Evolutionary conservation across 768 basidiomycete genomes (phyloP).

Genomic region (Russula virescens): DNA sequence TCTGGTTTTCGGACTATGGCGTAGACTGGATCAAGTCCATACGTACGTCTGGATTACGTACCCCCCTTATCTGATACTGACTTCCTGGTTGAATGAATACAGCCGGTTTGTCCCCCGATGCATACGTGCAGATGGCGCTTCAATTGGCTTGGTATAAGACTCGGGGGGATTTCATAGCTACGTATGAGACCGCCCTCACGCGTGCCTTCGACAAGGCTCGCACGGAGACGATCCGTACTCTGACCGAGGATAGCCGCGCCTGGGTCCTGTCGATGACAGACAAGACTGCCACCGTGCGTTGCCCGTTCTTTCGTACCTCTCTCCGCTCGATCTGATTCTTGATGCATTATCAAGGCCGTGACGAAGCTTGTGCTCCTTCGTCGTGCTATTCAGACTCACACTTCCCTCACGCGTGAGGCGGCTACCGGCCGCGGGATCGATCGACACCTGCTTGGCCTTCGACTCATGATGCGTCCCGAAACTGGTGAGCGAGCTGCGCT

Average conservation of each 20-base stretch:
- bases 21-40: constrained; percentile 77
- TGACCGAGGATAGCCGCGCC: constrained; percentile 63
- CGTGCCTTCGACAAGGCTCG: constrained; percentile 81
- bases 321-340: neutral
- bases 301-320: neutral
- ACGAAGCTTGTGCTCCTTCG: constrained; percentile 49
- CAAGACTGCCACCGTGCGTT: constrained; percentile 42
- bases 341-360: constrained; percentile 3
- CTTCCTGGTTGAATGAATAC: neutral
- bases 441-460: constrained; percentile 84
- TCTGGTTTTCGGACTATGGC: constrained; percentile 81
- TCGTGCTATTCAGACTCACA: constrained; percentile 67
- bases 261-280: constrained; percentile 77
- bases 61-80: neutral
- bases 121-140: constrained; percentile 85
- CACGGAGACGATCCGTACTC: constrained; percentile 82
- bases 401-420: constrained; percentile 65
- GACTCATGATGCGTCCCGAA: constrained; percentile 50
- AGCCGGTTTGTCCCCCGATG: constrained; percentile 66
- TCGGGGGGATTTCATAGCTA: constrained; percentile 73
- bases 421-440: constrained; percentile 83
- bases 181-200: constrained; percentile 90
- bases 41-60: constrained; percentile 41
- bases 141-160: constrained; percentile 88
- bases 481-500: constrained; percentile 53